phyloP scores from a whole-genome alignment of 495 filamentous ascomycete genomes.

The Thozetella sp. region DNA sequence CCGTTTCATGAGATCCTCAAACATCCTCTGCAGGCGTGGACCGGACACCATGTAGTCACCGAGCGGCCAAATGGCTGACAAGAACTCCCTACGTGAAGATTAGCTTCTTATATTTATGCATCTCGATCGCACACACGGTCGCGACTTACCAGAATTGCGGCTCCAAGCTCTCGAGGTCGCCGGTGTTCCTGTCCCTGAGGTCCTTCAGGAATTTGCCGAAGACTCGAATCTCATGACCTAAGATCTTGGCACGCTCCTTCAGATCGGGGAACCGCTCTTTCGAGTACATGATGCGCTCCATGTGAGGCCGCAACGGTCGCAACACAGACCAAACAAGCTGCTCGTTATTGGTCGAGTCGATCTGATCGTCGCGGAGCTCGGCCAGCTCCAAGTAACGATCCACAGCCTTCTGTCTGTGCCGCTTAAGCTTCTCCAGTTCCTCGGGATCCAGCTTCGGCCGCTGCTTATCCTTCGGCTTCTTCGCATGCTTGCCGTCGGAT shows the following conservation, averaged over 20 bases:
- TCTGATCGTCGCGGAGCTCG: slow-evolving; percentile 27
- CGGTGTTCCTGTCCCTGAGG: slow-evolving; percentile 29
- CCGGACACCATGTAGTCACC: slow-evolving; percentile 36
- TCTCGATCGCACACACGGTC: neutral
- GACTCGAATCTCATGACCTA: slow-evolving; percentile 43
- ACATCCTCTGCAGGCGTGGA: slow-evolving; percentile 46
- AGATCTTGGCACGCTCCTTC: slow-evolving; percentile 45
- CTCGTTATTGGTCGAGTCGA: slow-evolving; percentile 26
- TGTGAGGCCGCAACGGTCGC: slow-evolving; percentile 41
- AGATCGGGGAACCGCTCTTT: slow-evolving; percentile 41
- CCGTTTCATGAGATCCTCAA: slow-evolving; percentile 35
- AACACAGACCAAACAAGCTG: slow-evolving; percentile 44
- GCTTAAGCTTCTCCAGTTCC: slow-evolving; percentile 30
- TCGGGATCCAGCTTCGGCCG: slow-evolving; percentile 32
- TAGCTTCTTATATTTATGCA: slow-evolving; percentile 10
- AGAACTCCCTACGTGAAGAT: slow-evolving; percentile 28
- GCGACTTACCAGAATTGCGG: slow-evolving; percentile 45
- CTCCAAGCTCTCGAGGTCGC: slow-evolving; percentile 40
- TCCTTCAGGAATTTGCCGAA: slow-evolving; percentile 46
- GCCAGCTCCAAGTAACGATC: slow-evolving; percentile 32
- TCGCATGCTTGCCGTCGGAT: slow-evolving; percentile 22
- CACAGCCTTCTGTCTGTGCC: slow-evolving; percentile 28
- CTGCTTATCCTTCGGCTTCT: slow-evolving; percentile 29
- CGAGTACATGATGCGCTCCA: slow-evolving; percentile 41
- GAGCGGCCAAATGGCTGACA: slow-evolving; percentile 42